Base-by-base conservation (phyloP, 2,329 filamentous ascomycete species). In the Nemania sp. region DNA sequence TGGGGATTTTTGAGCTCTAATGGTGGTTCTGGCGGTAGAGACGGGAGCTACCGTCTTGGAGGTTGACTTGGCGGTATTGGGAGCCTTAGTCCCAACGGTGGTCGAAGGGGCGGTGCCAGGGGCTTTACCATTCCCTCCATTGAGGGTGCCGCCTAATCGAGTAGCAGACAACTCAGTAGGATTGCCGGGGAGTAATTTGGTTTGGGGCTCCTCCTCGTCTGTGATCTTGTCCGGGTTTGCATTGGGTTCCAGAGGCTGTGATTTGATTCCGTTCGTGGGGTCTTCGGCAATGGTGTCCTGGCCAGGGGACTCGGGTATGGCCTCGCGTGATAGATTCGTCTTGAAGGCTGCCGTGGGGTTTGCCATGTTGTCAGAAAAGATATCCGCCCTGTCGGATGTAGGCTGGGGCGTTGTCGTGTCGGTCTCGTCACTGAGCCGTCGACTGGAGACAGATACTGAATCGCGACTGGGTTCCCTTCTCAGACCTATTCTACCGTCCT, bases 401-500 rank as follows among this genome's bases (percentile, higher is more conserved):
- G 73, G 68, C 9, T 74, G 70, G 57, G 76, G 61, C 58, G 70
- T 68, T n/a, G 69, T 68, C n/a, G 62, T 63, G 47, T 73, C 71
- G 30, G 69, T 75, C 6, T 71, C 73, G 56, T 71, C 70, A 64
- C 71, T 73, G 19, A 66, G 56, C 48, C 71, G 73, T 26, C 72
- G 66, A 15, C 67, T 69, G 4, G 68, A 67, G 6, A 70, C 71
- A 5, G 70, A 66, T 34, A 65, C 66, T 0, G 76, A 78, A 22
- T 78, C 76, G 34, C 69, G 67, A 59, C 76, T 79, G 20, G 67
- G 68, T 36, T 77, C 72, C 54, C 75, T 69, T 64, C 73, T 76
- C 24, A 84, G 70, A 40, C 81, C 81, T 61, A 84, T 73, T 39
- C 78, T 75, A 49, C 82, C 81, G 71, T 83, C 80, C 58, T 83